Conservation (phyloP, 78 protist species). For the Mastigamoeba balamuthi region DNA sequence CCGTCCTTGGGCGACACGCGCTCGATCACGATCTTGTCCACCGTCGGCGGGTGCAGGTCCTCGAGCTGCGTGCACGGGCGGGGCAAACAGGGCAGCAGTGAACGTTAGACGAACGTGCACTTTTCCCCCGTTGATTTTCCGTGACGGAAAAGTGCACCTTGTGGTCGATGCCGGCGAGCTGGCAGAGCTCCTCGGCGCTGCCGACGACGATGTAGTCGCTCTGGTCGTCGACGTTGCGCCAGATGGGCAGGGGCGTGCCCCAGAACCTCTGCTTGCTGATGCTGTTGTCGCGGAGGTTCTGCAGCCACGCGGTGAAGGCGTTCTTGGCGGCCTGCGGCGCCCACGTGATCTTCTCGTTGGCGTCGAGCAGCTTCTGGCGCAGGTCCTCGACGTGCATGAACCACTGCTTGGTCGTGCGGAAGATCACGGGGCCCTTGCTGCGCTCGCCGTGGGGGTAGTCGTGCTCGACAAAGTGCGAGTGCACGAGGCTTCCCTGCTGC, state of each 20-base stretch:
- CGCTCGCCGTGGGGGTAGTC: slow-evolving; percentile 8
- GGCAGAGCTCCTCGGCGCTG: neutral
- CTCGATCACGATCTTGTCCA: neutral
- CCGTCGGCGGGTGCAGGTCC: neutral
- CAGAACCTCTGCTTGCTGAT: slow-evolving; percentile 11
- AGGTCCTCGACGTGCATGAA: neutral
- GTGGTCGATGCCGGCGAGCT: neutral
- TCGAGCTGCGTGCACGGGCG: too few relatives aligned
- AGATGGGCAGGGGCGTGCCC: slow-evolving; percentile 7
- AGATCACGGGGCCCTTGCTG: neutral
- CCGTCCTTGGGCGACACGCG: neutral
- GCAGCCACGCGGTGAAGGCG: slow-evolving; percentile 3
- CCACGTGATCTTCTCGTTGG: neutral
- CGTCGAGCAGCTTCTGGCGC: slow-evolving; percentile 1
- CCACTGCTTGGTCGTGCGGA: slow-evolving; percentile 7
- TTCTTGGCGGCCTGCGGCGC: slow-evolving; percentile 1
- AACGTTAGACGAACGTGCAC: neutral
- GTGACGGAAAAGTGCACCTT: too few relatives aligned
- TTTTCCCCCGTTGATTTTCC: too few relatives aligned
- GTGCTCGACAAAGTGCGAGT: neutral
- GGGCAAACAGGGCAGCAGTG: too few relatives aligned
- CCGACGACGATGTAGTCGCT: neutral
- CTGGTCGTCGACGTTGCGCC: neutral
- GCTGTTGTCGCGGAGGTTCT: neutral
- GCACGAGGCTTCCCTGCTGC: neutral